phyloP scores from a whole-genome alignment of 2,329 filamentous ascomycete genomes.

The Endoconidiophora laricicola region DNA sequence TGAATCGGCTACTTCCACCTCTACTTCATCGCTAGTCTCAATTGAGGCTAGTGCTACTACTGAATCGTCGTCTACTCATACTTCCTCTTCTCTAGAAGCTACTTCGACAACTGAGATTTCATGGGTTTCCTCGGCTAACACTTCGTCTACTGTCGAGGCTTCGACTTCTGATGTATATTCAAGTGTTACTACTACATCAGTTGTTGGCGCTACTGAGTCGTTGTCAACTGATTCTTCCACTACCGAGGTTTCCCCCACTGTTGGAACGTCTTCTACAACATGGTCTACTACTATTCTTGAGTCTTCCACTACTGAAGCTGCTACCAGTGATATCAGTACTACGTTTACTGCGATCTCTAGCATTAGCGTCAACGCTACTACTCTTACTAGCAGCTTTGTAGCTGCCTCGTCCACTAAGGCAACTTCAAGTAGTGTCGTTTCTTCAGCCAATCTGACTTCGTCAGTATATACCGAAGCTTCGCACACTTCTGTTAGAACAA shows the following conservation, averaged over 20 bases:
- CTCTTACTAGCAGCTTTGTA: neutral
- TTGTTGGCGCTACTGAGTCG: conserved; percentile 6
- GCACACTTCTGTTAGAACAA: neutral
- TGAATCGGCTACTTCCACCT: neutral
- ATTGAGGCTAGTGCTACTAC: conserved; percentile 9
- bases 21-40: neutral
- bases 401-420: neutral
- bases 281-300: neutral
- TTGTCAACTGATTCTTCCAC: neutral
- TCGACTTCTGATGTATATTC: conserved; percentile 1
- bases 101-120: neutral
- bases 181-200: conserved; percentile 1
- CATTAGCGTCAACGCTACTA: neutral
- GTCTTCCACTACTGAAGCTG: neutral
- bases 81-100: neutral
- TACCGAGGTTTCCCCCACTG: conserved; percentile 8
- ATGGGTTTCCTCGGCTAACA: neutral
- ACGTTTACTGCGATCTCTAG: neutral
- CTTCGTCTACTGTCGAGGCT: conserved; percentile 5
- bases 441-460: neutral
- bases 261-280: conserved; percentile 6
- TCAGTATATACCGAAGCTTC: neutral
- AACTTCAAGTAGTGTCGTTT: neutral
- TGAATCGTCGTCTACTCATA: neutral
- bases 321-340: neutral